Percentiles rank a stretch among this genome's conserved stretches.
Conservation (phyloP, 1,284 basidiomycete genomes). For the Agaricales sp. region DNA sequence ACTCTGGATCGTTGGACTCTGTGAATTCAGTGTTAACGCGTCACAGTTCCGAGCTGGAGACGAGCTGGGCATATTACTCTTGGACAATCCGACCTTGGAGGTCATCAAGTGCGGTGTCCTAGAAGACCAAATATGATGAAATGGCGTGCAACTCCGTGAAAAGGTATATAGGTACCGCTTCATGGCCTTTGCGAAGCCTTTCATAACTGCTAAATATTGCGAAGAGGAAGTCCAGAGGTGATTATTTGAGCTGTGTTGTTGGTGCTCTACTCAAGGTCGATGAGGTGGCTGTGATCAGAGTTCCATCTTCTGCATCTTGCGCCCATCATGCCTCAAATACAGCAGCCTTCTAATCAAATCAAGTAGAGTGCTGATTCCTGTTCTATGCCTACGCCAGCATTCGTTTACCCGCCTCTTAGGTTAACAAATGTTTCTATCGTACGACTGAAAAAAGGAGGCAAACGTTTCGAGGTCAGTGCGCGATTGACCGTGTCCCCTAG, state of each 20-base stretch:
- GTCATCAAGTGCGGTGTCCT: slow-evolving; percentile 87
- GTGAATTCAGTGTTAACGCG: slow-evolving; percentile 8
- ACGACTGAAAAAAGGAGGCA: slow-evolving; percentile 91
- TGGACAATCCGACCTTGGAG: slow-evolving; percentile 79
- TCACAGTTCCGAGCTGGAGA: slow-evolving; percentile 2
- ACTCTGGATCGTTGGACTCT: slow-evolving; percentile 85
- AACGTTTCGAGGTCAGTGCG: slow-evolving; percentile 80
- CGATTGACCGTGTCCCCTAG: not conserved
- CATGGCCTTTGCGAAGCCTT: slow-evolving; percentile 72
- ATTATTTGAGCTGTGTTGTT: no score
- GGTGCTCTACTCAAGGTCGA: no score
- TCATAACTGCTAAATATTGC: slow-evolving; percentile 38
- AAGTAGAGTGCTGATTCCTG: slow-evolving; percentile 38
- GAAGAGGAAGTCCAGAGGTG: no score
- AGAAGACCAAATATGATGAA: slow-evolving; percentile 7
- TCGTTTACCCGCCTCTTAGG: slow-evolving; percentile 28
- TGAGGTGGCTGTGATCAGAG: not conserved
- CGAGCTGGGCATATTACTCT: slow-evolving; percentile 45
- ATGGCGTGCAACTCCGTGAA: not conserved
- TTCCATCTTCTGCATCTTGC: not conserved
- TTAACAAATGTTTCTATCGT: slow-evolving; percentile 96
- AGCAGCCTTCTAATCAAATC: slow-evolving; percentile 83
- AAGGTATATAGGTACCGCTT: slow-evolving; percentile 47
- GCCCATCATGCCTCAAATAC: slow-evolving; percentile 38
- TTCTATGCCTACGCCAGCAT: not conserved